Evolutionary conservation across 768 basidiomycete species (phyloP).

Genomic region (Russula ochroleuca): DNA sequence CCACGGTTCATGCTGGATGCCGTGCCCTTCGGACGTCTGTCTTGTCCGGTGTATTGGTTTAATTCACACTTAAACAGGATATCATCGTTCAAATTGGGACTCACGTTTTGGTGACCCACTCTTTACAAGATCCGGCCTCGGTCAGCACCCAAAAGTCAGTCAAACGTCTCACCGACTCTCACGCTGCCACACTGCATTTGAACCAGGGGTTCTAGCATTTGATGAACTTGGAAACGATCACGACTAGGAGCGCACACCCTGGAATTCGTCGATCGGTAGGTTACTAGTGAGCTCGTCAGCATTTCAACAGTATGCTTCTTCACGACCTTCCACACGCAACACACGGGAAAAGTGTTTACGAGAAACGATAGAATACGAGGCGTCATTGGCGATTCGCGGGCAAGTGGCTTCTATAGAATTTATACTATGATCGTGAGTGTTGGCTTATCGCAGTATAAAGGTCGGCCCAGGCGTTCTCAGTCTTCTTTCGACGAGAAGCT

Average conservation of each 20-base stretch:
- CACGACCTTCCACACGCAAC: background rate
- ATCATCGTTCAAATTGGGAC: background rate
- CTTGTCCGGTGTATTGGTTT: background rate
- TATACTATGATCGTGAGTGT: background rate
- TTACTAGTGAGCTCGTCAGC: background rate
- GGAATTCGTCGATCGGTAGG: background rate
- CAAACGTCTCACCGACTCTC: background rate
- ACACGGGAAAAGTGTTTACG: background rate
- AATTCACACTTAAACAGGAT: background rate
- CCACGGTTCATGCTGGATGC: background rate
- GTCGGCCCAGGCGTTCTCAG: background rate
- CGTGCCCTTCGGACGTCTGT: background rate
- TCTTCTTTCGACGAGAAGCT: background rate
- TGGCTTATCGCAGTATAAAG: background rate
- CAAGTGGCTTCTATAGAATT: background rate
- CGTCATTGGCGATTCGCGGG: background rate
- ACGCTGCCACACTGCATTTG: background rate
- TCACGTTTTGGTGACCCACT: background rate
- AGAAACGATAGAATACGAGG: too few species aligned
- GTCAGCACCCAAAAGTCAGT: background rate
- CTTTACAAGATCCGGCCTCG: background rate
- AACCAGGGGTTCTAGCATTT: background rate
- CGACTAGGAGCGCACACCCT: background rate
- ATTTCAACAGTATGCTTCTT: background rate
- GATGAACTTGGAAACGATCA: constrained; percentile 10